Percentiles rank a stretch among this genome's conserved stretches.
phyloP scores from a whole-genome alignment of 306 rosid species.

The Vigna angularis region DNA sequence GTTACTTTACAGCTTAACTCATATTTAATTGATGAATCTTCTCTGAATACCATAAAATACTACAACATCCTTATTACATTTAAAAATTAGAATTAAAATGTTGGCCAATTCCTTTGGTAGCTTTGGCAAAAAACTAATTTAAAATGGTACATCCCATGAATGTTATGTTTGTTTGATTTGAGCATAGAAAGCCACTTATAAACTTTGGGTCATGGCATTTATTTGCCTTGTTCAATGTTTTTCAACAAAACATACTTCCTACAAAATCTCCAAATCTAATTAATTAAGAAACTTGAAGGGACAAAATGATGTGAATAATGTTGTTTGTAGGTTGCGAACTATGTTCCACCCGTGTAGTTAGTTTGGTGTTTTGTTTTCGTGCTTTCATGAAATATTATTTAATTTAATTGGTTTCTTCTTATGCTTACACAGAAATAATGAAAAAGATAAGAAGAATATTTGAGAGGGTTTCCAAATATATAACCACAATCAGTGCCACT shows the following conservation, averaged over 20 bases:
- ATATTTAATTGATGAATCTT: no score
- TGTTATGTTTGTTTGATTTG: conserved; percentile 45
- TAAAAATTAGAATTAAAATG: conserved; percentile 11
- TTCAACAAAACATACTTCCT: conserved; percentile 46
- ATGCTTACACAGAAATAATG: conserved; percentile 42
- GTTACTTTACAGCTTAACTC: no score
- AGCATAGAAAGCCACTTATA: conserved; percentile 49
- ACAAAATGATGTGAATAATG: conserved; percentile 37
- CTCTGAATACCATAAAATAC: no score
- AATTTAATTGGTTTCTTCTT: conserved; percentile 43
- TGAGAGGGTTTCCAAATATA: background rate
- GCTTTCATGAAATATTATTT: conserved; percentile 20
- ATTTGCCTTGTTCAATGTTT: conserved; percentile 57
- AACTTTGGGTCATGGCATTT: conserved; percentile 60
- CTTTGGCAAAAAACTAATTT: conserved; percentile 40
- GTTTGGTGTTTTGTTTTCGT: conserved; percentile 44
- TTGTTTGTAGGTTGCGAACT: conserved; percentile 31
- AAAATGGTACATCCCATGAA: conserved; percentile 63
- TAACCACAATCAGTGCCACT: background rate
- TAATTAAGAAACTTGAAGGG: conserved; percentile 35
- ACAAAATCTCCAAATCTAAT: conserved; percentile 45
- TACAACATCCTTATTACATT: background rate
- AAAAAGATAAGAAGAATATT: conserved; percentile 58
- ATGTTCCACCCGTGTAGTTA: conserved; percentile 44
- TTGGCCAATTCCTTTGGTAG: conserved; percentile 28